Percentiles rank a stretch among this genome's conserved stretches.
Evolutionary conservation across 371 early-diverging fungal genomes (phyloP).

Genomic region (Rhizopus delemar): DNA sequence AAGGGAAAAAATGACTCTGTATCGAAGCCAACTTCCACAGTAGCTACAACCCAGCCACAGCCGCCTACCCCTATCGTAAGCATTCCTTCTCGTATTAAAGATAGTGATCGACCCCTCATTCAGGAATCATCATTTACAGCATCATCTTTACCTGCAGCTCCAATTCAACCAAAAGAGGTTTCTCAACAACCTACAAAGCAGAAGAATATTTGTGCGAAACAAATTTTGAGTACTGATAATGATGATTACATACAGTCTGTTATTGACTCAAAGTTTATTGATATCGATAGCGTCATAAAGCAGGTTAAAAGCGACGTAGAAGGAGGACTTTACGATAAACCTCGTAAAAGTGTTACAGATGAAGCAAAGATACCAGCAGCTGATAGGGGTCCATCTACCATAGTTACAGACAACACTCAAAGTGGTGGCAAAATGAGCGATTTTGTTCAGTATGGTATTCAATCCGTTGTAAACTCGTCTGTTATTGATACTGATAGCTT

Average conservation of each 20-base stretch:
- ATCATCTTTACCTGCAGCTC: background rate
- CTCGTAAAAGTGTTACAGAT: background rate
- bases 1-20: background rate
- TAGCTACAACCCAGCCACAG: background rate
- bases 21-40: background rate
- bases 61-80: background rate
- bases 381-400: too few species aligned
- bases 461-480: slow-evolving; percentile 13
- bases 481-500: slow-evolving; percentile 6
- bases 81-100: background rate
- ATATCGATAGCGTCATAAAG: slow-evolving; percentile 10
- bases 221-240: slow-evolving; percentile 7
- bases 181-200: background rate
- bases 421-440: slow-evolving; percentile 8
- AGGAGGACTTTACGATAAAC: slow-evolving; percentile 8
- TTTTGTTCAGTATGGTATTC: slow-evolving; percentile 14
- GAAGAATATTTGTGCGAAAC: background rate
- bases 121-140: background rate
- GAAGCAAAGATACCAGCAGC: too few species aligned
- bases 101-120: background rate
- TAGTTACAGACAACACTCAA: too few species aligned
- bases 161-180: background rate
- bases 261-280: slow-evolving; percentile 12
- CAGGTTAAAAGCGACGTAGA: slow-evolving; percentile 2
- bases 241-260: slow-evolving; percentile 9